A percentile compares a stretch with the other conserved stretches of the same genome.
phyloP scores from a whole-genome alignment of 2,329 filamentous ascomycete species.

The Neofusicoccum sp. region DNA sequence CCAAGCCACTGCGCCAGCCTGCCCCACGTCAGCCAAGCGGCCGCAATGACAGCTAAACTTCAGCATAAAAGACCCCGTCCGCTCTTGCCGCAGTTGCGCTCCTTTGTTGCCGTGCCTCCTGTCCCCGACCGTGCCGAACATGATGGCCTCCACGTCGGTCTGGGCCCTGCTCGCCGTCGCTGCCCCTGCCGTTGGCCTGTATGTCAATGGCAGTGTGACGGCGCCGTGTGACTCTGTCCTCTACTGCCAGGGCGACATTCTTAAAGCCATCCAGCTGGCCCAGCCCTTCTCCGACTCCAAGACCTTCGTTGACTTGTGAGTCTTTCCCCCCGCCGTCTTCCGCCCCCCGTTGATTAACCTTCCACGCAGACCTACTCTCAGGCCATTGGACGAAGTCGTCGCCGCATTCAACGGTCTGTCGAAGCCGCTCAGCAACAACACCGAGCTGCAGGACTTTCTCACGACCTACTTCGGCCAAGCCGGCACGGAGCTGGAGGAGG shows the following conservation, averaged over 20 bases:
- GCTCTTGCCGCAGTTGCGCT: not conserved
- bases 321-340: not conserved
- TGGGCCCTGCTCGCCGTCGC: not conserved
- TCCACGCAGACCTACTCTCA: conserved; percentile 59
- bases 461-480: conserved; percentile 64
- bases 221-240: conserved; percentile 69
- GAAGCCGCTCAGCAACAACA: conserved; percentile 65
- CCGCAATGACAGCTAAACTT: not conserved
- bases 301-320: conserved; percentile 64
- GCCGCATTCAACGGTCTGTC: conserved; percentile 61
- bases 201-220: conserved; percentile 61
- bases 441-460: conserved; percentile 64
- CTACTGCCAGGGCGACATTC: conserved; percentile 68
- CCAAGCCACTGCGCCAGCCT: not conserved
- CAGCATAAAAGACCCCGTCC: not conserved
- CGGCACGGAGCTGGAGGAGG: conserved; percentile 62
- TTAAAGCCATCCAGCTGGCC: conserved; percentile 65
- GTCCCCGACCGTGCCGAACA: not conserved
- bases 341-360: not conserved
- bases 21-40: conserved; percentile 11
- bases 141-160: not conserved
- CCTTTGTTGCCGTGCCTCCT: not conserved
- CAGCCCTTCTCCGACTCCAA: conserved; percentile 68
- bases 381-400: conserved; percentile 62
- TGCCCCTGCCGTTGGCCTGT: conserved; percentile 47